Base-by-base conservation (phyloP, 78 protist species). In the Trichosphaerium sp. region DNA sequence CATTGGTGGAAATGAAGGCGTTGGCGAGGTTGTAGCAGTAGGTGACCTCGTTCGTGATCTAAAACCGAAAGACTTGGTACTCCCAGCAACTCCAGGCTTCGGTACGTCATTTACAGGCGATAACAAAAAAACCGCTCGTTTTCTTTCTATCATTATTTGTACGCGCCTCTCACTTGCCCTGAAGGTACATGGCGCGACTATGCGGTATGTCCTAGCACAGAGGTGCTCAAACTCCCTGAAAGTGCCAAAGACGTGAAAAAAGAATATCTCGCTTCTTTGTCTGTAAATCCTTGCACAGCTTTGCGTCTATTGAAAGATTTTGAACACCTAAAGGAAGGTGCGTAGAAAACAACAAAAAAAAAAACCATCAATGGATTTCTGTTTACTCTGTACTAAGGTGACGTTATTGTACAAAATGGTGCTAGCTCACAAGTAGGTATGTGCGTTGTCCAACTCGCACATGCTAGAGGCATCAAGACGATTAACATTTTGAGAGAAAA, bases 241-340 rank as follows among this genome's bases (percentile, higher is more conserved):
- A 87, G 78, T 25, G 68, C 81, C 28, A 71, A 73, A 49, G 49
- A 77, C 8, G n/a, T n/a, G n/a, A n/a, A n/a, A n/a, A n/a, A n/a
- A n/a, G 88, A 75, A 62, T 43, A 60, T 34, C 71, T 84, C 21
- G 66, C 88, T 5, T 31, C 76, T 0, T 29, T 88, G 18, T 38
- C 80, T 4, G 92, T 88, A 44, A 82, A 82, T 67, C 92, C 92
- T 34, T 67, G 82, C 80, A 92, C 97, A 2, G 97, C 97, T 5
- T 65, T 47, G 32, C 76, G 87, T 40, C 51, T 92, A 65, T 67
- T 89, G 31, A 29, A 52, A 0, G 92, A 83, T 56, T 88, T 87
- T 57, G 92, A 31, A 32, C 34, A 38, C 25, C 71, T 92, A 10
- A n/a, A 79, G 26, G 59, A 63, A 32, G 82, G 81, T 73, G 32